phyloP scores from a whole-genome alignment of 495 filamentous ascomycete species.

The Tuber microsphaerosporum region DNA sequence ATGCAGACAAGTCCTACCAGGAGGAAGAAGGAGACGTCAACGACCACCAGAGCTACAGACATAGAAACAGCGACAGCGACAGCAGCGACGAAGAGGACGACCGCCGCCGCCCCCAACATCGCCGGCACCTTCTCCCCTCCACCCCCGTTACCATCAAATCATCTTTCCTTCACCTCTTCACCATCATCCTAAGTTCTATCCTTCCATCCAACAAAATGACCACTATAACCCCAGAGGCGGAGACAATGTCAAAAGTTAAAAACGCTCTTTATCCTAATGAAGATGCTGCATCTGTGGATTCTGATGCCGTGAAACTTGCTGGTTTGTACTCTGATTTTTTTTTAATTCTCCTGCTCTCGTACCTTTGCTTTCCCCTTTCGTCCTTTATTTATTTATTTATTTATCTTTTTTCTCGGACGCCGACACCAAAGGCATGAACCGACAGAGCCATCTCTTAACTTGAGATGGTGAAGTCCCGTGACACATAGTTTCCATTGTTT shows the following conservation, averaged over 20 bases:
- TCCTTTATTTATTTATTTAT: neutral
- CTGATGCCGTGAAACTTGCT: conserved; percentile 40
- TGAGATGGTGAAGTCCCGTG: neutral
- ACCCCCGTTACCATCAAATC: neutral
- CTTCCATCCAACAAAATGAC: neutral
- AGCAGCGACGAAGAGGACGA: neutral
- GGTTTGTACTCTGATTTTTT: conserved; percentile 20
- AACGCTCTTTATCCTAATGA: conserved; percentile 3
- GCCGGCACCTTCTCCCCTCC: neutral
- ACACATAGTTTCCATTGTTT: neutral
- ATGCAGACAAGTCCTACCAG: neutral
- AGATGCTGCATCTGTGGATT: conserved; percentile 22
- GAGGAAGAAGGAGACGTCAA: neutral
- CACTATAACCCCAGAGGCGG: neutral
- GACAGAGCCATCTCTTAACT: neutral
- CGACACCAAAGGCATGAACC: conserved; percentile 12
- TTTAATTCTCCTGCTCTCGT: neutral
- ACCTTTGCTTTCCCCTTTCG: neutral
- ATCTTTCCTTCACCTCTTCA: neutral
- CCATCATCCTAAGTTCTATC: neutral
- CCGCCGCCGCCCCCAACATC: neutral
- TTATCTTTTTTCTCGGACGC: conserved; percentile 9
- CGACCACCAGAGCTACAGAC: neutral
- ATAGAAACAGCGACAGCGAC: neutral
- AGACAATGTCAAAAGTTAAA: neutral